Conservation (phyloP, 352 stramenopile species). For the Thraustochytrium striatum region DNA sequence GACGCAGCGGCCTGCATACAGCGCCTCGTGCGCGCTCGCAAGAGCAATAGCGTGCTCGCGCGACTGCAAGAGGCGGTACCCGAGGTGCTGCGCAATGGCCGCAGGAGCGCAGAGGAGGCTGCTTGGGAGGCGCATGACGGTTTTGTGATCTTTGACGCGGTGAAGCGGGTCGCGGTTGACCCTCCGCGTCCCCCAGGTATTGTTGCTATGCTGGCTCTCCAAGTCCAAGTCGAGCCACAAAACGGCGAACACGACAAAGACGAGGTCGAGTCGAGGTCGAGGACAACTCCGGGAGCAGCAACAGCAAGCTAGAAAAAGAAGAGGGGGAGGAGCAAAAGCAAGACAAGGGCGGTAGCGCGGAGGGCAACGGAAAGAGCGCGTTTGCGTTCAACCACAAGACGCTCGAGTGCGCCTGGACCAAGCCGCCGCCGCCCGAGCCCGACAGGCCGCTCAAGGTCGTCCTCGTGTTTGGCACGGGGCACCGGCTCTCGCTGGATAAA, state of each 20-base stretch:
- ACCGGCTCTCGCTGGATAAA: not conserved
- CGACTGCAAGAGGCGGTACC: not conserved
- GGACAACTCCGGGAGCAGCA: not conserved
- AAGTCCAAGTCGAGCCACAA: no score
- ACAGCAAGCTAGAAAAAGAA: no score
- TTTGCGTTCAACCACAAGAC: constrained; percentile 35
- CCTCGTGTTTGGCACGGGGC: not conserved
- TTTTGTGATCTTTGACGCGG: no score
- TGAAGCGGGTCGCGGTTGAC: no score
- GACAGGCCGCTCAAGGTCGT: not conserved
- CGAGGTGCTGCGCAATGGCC: not conserved
- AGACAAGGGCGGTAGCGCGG: no score
- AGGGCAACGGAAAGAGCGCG: not conserved
- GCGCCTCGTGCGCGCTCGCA: not conserved
- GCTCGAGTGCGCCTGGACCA: not conserved
- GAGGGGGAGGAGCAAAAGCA: no score
- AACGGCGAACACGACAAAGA: no score
- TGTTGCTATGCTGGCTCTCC: no score
- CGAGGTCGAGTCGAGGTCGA: no score
- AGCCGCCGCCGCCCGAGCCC: not conserved
- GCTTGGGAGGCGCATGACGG: constrained; percentile 1
- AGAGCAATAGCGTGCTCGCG: not conserved
- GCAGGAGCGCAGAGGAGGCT: not conserved
- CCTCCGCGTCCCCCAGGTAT: no score
- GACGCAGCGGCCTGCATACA: not conserved